Evolutionary conservation across 257 asterid species (phyloP), one percentile per base, ranked within the genome.

Genomic region (Plantago major): DNA sequence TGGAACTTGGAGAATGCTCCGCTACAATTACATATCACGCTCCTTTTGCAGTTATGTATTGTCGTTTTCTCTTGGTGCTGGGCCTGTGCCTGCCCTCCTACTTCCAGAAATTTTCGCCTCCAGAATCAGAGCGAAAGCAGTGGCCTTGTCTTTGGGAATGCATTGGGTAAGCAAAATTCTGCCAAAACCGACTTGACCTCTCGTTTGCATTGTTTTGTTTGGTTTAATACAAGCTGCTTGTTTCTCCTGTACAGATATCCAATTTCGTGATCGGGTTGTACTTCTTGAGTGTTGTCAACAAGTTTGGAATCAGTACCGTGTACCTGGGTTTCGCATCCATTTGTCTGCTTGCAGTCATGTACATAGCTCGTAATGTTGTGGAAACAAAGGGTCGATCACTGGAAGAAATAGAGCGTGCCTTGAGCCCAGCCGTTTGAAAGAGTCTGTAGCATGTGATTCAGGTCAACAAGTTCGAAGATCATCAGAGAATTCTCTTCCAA

Each of bases 1-100:
- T 58, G 9, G 44, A 53, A 65, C 51, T 54, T 45, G 38, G 54
- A 30, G 40, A 1, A 33, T 33, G 6, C 1, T 33, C 33, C 45
- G 15, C 56, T 19, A 33, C 12, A 57, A 38, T 13, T 8, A 49
- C 13, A n/a, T 9, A 42, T 30, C 49, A 37, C 49, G 30, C 55
- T 55, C 54, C 51, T 16, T 63, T 15, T 12, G 60, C 89, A 88
- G 98, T 55, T 91, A 91, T 7, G 96, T 91, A 10, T 59, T 88
- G 49, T 88, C 96, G 55, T 91, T 91, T 74, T 86, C 98, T 14
- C 96, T 91, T 73, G 98, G 98, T 38, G 98, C 98, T 68, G 98
- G 98, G 65, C 98, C 98, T 15, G 98, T 91, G 30, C 98, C 98
- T 76, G 96, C 98, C 66, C 98, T 91, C 71, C 84, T 91, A 62